Percentiles rank a stretch among this genome's conserved stretches.
These are phyloP conservation scores for Mikania micrantha DNA, from an alignment of 129 eudicot genomes.

Conservation along the genomic window DNA sequence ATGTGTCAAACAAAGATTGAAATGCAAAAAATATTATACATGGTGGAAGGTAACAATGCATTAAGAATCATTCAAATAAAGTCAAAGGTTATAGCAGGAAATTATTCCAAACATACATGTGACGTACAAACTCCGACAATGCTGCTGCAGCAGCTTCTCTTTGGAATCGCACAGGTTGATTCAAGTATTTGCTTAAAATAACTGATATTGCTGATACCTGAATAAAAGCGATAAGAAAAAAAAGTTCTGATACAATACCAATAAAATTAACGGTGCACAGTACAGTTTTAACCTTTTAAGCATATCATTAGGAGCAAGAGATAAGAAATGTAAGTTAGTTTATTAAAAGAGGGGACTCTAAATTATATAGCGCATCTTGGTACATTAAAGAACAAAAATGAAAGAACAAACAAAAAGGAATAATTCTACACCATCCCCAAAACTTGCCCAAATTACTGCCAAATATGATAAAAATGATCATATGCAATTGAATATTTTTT, in stretches of 20 bases:
- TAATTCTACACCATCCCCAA: background rate
- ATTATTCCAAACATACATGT: constrained; percentile 43
- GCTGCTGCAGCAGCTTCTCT: constrained; percentile 99
- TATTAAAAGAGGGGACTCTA: background rate
- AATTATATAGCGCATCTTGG: background rate
- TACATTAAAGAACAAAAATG: background rate
- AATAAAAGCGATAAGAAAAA: background rate
- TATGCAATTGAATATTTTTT: background rate
- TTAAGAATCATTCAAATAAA: background rate
- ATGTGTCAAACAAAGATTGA: background rate
- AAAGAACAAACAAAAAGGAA: background rate
- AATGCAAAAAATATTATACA: background rate
- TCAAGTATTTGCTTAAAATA: constrained; percentile 60
- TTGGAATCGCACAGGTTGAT: constrained; percentile 50
- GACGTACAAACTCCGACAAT: constrained; percentile 79
- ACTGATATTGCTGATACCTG: constrained; percentile 63
- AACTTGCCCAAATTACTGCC: background rate
- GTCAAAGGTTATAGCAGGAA: constrained; percentile 2
- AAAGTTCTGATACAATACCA: background rate
- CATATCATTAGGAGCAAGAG: background rate
- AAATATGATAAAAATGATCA: background rate
- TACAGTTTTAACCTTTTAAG: background rate
- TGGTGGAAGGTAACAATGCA: constrained; percentile 7
- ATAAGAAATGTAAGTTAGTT: background rate
- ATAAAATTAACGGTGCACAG: background rate